Conservation (phyloP, 306 rosid species). For the Vigna reflexopilosa region DNA sequence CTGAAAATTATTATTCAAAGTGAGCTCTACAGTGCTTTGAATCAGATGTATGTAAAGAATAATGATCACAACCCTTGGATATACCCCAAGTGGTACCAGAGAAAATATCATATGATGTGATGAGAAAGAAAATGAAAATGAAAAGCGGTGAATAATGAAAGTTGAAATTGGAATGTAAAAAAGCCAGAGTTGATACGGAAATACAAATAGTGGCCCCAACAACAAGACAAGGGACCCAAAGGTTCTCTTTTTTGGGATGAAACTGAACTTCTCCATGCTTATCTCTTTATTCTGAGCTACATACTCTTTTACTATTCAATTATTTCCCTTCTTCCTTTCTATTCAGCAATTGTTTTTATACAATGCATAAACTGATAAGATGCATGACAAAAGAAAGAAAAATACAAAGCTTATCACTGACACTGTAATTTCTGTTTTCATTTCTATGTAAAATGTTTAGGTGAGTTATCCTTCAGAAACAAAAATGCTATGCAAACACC, state of each 20-base stretch:
- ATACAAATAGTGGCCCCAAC: slow-evolving; percentile 64
- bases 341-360: not conserved
- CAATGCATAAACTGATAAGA: too few species aligned
- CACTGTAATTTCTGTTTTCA: not conserved
- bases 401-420: not conserved
- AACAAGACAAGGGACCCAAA: slow-evolving; percentile 71
- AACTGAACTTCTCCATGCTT: slow-evolving; percentile 77
- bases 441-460: not conserved
- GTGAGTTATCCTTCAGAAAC: not conserved
- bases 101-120: not conserved
- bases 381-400: not conserved
- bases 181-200: not conserved
- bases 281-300: slow-evolving; percentile 54
- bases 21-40: slow-evolving; percentile 50
- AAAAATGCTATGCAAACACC: too few species aligned
- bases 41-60: slow-evolving; percentile 48
- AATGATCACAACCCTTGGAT: not conserved
- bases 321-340: slow-evolving; percentile 4
- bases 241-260: slow-evolving; percentile 54
- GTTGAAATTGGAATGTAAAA: slow-evolving; percentile 4
- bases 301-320: slow-evolving; percentile 33
- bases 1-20: slow-evolving; percentile 43
- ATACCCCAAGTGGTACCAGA: not conserved
- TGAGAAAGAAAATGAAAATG: not conserved
- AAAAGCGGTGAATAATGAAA: not conserved